phyloP scores from a whole-genome alignment of 495 filamentous ascomycete genomes.

The Letharia lupina region DNA sequence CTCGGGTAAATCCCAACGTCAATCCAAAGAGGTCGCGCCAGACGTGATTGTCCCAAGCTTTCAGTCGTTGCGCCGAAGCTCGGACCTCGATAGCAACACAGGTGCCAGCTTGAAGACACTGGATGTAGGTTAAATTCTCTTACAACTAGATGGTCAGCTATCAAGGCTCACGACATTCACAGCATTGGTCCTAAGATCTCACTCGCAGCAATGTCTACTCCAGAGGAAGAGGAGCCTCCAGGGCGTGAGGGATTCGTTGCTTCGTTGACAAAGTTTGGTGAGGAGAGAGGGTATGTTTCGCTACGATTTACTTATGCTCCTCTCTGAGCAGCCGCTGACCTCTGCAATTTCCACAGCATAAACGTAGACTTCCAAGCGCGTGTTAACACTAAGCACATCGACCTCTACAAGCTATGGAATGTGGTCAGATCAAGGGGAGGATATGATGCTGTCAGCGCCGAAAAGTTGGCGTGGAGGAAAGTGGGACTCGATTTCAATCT shows the following conservation, averaged over 20 bases:
- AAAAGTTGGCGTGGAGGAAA: constrained; percentile 70
- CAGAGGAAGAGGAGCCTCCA: constrained; percentile 10
- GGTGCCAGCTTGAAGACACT: background rate
- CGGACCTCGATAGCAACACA: background rate
- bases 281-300: constrained; percentile 25
- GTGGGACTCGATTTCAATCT: constrained; percentile 58
- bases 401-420: constrained; percentile 63
- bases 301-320: background rate
- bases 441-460: constrained; percentile 71
- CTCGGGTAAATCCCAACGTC: background rate
- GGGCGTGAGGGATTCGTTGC: constrained; percentile 11
- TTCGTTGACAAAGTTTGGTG: constrained; percentile 14
- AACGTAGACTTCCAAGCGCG: constrained; percentile 62
- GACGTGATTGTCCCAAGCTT: background rate
- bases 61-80: background rate
- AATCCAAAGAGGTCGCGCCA: background rate
- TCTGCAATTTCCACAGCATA: constrained; percentile 39
- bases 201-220: constrained; percentile 3
- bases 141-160: background rate
- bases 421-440: constrained; percentile 61
- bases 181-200: constrained; percentile 9
- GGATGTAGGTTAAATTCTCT: background rate
- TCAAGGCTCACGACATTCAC: background rate
- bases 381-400: constrained; percentile 60
- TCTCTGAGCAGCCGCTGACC: constrained; percentile 15